These are phyloP conservation scores for Annulohypoxylon truncatum DNA, from an alignment of 2,329 filamentous ascomycete genomes.

Conservation along the genomic window DNA sequence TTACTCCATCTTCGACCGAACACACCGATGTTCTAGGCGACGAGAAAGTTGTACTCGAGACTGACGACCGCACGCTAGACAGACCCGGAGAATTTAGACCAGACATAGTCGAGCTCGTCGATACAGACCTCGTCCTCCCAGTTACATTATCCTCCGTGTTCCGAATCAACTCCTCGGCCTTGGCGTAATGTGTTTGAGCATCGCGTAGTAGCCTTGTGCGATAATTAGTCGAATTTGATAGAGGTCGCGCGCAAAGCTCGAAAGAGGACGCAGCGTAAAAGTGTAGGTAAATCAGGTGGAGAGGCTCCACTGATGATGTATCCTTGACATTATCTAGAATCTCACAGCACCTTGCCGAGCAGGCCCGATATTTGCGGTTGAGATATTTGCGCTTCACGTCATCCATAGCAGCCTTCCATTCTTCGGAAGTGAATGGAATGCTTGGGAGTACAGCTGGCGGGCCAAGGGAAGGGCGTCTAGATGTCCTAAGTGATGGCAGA, in stretches of 20 bases:
- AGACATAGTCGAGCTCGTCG: conserved; percentile 52
- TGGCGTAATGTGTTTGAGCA: conserved; percentile 63
- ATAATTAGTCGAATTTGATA: conserved; percentile 59
- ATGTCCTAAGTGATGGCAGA: conserved; percentile 41
- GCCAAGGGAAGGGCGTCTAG: conserved; percentile 41
- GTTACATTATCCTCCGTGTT: conserved; percentile 57
- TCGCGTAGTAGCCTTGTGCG: conserved; percentile 62
- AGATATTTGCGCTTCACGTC: conserved; percentile 67
- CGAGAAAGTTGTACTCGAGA: conserved; percentile 56
- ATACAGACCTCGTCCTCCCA: conserved; percentile 53
- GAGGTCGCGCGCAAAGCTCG: conserved; percentile 65
- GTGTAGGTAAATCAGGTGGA: conserved; percentile 68
- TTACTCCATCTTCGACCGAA: conserved; percentile 41
- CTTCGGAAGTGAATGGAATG: conserved; percentile 58
- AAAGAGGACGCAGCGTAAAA: conserved; percentile 72
- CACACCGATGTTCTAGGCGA: conserved; percentile 61
- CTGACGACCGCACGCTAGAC: conserved; percentile 61
- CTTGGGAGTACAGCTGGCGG: conserved; percentile 43
- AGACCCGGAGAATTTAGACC: conserved; percentile 60
- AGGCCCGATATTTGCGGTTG: conserved; percentile 63
- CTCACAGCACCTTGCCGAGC: conserved; percentile 64
- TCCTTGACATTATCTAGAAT: conserved; percentile 63
- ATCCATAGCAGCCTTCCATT: conserved; percentile 64
- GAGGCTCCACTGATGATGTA: conserved; percentile 59
- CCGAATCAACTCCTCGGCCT: conserved; percentile 61